These are phyloP conservation scores for Russula lepida DNA, from an alignment of 768 basidiomycete species.

Conservation along the genomic window DNA sequence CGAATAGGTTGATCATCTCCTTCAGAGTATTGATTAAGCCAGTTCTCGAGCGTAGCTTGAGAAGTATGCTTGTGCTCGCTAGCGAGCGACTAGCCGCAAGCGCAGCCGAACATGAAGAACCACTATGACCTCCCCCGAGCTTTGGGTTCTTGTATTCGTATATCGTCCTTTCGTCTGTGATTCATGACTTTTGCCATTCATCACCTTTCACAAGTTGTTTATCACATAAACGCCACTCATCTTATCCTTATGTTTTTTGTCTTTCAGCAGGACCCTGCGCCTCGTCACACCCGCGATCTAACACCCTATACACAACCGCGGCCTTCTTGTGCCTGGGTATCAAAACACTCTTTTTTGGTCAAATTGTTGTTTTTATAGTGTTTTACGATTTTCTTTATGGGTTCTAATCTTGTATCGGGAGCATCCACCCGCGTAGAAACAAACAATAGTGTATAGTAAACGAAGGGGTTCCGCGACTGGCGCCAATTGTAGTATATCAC, in stretches of 20 bases:
- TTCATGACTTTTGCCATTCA: not conserved
- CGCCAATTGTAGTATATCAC: not conserved
- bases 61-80: conserved; percentile 35
- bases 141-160: not conserved
- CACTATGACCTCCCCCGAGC: conserved; percentile 6
- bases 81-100: conserved; percentile 28
- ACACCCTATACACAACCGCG: not conserved
- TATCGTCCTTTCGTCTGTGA: not conserved
- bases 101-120: conserved; percentile 21
- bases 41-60: conserved; percentile 50
- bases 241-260: not conserved
- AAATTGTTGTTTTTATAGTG: not conserved
- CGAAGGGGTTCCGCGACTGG: not conserved
- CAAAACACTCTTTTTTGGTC: not conserved
- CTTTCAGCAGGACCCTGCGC: not conserved
- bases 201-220: not conserved
- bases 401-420: not conserved
- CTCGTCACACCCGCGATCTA: not conserved
- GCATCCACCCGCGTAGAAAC: not conserved
- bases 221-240: not conserved
- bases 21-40: conserved; percentile 72
- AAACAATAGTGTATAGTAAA: not conserved
- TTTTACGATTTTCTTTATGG: not conserved
- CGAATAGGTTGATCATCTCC: not conserved
- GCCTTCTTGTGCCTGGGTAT: not conserved